Base-by-base conservation (phyloP, 306 rosid species). In the Cyclanthera cordifolia region DNA sequence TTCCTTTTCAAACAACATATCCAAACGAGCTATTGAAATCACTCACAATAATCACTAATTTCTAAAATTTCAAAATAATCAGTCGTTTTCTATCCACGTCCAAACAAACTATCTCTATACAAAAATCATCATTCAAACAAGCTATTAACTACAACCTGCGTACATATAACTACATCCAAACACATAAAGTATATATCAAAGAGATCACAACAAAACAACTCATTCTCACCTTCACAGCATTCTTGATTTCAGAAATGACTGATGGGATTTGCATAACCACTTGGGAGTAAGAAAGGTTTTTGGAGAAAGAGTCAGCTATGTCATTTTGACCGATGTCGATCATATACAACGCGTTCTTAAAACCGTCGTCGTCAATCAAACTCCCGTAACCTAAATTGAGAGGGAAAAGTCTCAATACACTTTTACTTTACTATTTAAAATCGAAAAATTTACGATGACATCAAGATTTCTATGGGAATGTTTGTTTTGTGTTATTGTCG, bases 291-390 rank as follows among this genome's bases (percentile, higher is more conserved):
- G 98, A 77, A 12, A 82, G 73, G 64, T 86, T 80, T 64, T 86
- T 87, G 49, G 79, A 27, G 69, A 92, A 92, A 45, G 95, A 81
- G 76, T 87, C 86, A 10, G 93, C 93, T 39, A 92, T 52, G 80
- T 92, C 98, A 55, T 92, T 92, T 81, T 92, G 98, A 8, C 98
- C 98, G 19, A 92, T 89, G 66, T 92, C 98, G 61, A 92, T 89
- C 82, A 89, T 73, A 85, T 92, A 92, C 49, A 92, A 96, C 20
- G 96, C 98, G 55, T 79, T 66, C 17, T 76, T 74, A 65, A 92
- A 87, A 70, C 85, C 93, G 47, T 58, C 81, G 25, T 83, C 88
- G 8, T 72, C 76, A 37, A 92, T 72, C 79, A 65, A 30, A 71
- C 76, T 73, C 53, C 69, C 67, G 24, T 82, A 68, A 72, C 90